A percentile compares a stretch with the other conserved stretches of the same genome.
phyloP scores from a whole-genome alignment of 768 basidiomycete genomes.

The Tubosaeta sp. region DNA sequence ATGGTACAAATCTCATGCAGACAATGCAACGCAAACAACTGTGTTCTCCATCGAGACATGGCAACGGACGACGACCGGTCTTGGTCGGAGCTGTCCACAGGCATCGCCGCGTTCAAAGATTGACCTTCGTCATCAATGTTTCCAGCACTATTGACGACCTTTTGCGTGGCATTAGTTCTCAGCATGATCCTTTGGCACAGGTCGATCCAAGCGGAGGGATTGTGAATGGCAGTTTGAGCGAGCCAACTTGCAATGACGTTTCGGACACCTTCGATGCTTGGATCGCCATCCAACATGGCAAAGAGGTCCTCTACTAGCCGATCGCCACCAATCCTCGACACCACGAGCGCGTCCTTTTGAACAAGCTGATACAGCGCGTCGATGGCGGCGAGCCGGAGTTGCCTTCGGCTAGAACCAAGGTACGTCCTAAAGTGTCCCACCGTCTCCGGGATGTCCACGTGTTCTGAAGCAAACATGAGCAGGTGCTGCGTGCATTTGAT shows the following conservation, averaged over 20 bases:
- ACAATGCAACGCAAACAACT: constrained; percentile 90
- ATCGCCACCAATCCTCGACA: constrained; percentile 94
- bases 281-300: constrained; percentile 91
- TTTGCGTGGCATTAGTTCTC: constrained; percentile 81
- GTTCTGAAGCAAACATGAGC: constrained; percentile 89
- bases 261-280: constrained; percentile 88
- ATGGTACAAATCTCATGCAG: constrained; percentile 83
- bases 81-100: constrained; percentile 26
- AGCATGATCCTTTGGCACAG: constrained; percentile 97
- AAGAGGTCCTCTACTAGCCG: constrained; percentile 92
- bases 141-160: constrained; percentile 56
- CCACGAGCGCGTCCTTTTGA: constrained; percentile 85
- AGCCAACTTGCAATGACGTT: constrained; percentile 94
- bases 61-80: constrained; percentile 35
- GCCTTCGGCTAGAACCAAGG: constrained; percentile 74
- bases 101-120: constrained; percentile 66
- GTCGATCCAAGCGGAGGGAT: constrained; percentile 97
- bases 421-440: constrained; percentile 75
- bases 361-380: constrained; percentile 96
- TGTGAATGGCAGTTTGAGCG: constrained; percentile 86
- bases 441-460: constrained; percentile 76
- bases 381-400: constrained; percentile 90
- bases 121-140: constrained; percentile 90
- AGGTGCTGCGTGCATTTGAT: constrained; percentile 96
- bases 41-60: constrained; percentile 93